Percentiles rank a stretch among this genome's conserved stretches.
These are phyloP conservation scores for Rhizophagus prolifer DNA, from an alignment of 192 early-diverging fungal genomes.

Conservation along the genomic window DNA sequence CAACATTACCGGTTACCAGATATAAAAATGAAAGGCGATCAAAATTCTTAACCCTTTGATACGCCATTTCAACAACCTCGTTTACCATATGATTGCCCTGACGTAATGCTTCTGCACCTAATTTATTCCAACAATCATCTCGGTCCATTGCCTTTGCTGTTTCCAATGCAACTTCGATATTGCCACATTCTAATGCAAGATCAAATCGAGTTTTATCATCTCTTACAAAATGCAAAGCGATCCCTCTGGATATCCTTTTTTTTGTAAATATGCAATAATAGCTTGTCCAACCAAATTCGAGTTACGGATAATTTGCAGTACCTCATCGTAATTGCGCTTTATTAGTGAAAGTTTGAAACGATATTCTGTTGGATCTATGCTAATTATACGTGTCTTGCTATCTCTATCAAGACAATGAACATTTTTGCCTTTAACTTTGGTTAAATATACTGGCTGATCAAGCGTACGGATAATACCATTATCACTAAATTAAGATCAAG, in stretches of 20 bases:
- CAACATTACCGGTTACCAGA: conserved; percentile 85
- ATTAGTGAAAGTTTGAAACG: conserved; percentile 94
- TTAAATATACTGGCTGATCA: conserved; percentile 93
- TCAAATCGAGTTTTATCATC: conserved; percentile 96
- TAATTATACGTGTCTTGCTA: conserved; percentile 80
- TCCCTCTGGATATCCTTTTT: conserved; percentile 98
- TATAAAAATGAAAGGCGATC: conserved; percentile 96
- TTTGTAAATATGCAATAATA: conserved; percentile 98
- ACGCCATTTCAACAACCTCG: conserved; percentile 84
- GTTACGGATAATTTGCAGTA: conserved; percentile 92
- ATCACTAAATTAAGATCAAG: conserved; percentile 56
- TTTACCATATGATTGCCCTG: conserved; percentile 83
- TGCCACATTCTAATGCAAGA: conserved; percentile 94
- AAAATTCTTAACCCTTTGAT: conserved; percentile 89
- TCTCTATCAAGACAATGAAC: conserved; percentile 89
- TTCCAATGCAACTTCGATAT: conserved; percentile 93
- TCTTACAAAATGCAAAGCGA: conserved; percentile 98
- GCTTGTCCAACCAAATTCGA: conserved; percentile 97
- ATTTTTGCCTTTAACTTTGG: conserved; percentile 81
- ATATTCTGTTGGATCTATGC: conserved; percentile 98
- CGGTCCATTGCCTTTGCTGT: conserved; percentile 89
- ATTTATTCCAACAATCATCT: conserved; percentile 87
- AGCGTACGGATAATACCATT: conserved; percentile 96
- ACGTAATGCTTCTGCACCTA: conserved; percentile 84
- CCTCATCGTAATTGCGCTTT: conserved; percentile 92